A percentile compares a stretch with the other conserved stretches of the same genome.
Evolutionary conservation across 805 yeast genomes (phyloP).

Genomic region (Myxozyma geophila): DNA sequence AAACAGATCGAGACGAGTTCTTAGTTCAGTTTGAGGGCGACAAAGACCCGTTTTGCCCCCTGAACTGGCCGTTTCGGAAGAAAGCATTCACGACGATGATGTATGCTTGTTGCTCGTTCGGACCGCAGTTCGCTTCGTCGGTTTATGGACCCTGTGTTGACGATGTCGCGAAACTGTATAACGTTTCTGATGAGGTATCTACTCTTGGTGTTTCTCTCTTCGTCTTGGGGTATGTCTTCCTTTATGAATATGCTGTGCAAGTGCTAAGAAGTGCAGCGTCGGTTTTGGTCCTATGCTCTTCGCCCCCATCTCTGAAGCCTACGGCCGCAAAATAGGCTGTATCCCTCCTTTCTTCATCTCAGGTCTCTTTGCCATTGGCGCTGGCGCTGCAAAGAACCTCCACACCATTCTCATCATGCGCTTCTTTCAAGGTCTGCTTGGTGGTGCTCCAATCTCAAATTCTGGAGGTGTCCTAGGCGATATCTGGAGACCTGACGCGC

Average conservation of each 20-base stretch:
- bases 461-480: conserved; percentile 83
- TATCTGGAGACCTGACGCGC: conserved; percentile 53
- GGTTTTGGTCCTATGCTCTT: conserved; percentile 84
- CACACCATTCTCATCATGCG: conserved; percentile 67
- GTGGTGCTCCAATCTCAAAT: conserved; percentile 81
- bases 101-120: conserved; percentile 34
- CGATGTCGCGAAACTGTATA: conserved; percentile 17
- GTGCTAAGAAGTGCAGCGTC: conserved; percentile 41
- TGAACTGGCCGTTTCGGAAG: conserved; percentile 32
- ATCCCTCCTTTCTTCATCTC: conserved; percentile 49
- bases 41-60: conserved; percentile 32
- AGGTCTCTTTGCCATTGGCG: conserved; percentile 36
- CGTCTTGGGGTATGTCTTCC: conserved; percentile 55
- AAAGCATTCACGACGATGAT: conserved; percentile 29
- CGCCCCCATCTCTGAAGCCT: conserved; percentile 77
- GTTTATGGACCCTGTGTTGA: conserved; percentile 25
- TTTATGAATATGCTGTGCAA: not conserved
- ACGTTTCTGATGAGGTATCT: conserved; percentile 29
- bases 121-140: conserved; percentile 35
- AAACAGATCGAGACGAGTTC: conserved; percentile 17
- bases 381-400: conserved; percentile 53
- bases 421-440: conserved; percentile 74
- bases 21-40: conserved; percentile 41
- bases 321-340: conserved; percentile 71
- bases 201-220: conserved; percentile 44